These are phyloP conservation scores for Ophiostoma piceae DNA, from an alignment of 2,329 filamentous ascomycete genomes.

Conservation along the genomic window DNA sequence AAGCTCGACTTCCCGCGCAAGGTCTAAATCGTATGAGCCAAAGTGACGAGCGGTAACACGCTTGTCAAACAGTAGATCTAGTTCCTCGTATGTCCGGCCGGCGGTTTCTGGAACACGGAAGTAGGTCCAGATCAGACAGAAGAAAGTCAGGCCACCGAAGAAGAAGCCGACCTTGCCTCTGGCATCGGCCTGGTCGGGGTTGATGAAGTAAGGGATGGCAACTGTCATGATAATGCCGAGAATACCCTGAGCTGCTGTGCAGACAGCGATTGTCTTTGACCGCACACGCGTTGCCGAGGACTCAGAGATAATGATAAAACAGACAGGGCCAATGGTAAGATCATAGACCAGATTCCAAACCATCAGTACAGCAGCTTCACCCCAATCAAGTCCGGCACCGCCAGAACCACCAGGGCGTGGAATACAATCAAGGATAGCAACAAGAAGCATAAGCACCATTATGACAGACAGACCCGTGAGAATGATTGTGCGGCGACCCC, in stretches of 20 bases:
- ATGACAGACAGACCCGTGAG: constrained; percentile 43
- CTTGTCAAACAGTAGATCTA: constrained; percentile 48
- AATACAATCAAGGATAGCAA: constrained; percentile 45
- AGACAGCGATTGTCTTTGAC: constrained; percentile 43
- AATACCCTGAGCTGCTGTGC: constrained; percentile 40
- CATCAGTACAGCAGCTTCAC: constrained; percentile 47
- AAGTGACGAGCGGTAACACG: constrained; percentile 4
- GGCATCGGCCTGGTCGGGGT: constrained; percentile 41
- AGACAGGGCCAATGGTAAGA: constrained; percentile 45
- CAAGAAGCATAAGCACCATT: constrained; percentile 42
- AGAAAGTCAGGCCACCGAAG: constrained; percentile 43
- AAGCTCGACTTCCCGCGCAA: not conserved
- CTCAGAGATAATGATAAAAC: constrained; percentile 53
- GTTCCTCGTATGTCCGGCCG: constrained; percentile 50
- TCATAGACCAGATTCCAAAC: constrained; percentile 50
- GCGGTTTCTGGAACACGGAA: constrained; percentile 52
- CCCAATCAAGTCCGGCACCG: constrained; percentile 38
- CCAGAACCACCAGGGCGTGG: constrained; percentile 36
- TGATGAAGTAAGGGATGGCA: constrained; percentile 43
- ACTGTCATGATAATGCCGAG: constrained; percentile 42
- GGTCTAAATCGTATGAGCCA: not conserved
- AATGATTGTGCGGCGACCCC: constrained; percentile 50
- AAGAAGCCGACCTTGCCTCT: constrained; percentile 45
- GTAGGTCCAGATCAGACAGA: constrained; percentile 47
- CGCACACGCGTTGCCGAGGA: constrained; percentile 42